Conservation (phyloP, 805 yeast species). For the Sugiyamaella mastotermitis region DNA sequence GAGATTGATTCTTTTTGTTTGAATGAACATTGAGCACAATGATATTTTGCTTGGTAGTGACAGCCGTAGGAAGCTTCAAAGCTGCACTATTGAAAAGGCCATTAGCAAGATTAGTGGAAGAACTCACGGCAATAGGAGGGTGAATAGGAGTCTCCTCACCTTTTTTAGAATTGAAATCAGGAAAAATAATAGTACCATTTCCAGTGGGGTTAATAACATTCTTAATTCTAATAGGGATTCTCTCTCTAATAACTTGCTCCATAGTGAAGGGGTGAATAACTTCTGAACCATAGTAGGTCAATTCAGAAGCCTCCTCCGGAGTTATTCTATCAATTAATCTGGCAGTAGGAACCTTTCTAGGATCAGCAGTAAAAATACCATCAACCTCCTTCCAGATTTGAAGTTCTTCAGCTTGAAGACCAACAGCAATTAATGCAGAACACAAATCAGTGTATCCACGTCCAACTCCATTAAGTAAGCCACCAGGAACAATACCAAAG, state of each 20-base stretch:
- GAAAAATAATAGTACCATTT: conserved; percentile 87
- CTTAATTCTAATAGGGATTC: conserved; percentile 93
- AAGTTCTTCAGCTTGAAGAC: conserved; percentile 82
- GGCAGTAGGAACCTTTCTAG: conserved; percentile 89
- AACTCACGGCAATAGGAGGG: conserved; percentile 74
- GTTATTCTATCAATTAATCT: conserved; percentile 81
- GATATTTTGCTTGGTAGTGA: conserved; percentile 88
- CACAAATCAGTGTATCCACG: conserved; percentile 97
- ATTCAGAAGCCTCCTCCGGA: conserved; percentile 97
- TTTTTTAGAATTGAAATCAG: conserved; percentile 76
- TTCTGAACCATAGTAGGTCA: conserved; percentile 95
- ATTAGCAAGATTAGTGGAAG: conserved; percentile 1
- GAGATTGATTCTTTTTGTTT: conserved; percentile 85
- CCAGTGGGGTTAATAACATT: conserved; percentile 95
- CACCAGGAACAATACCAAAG: conserved; percentile 95
- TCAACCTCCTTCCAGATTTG: conserved; percentile 99
- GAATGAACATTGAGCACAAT: conserved; percentile 91
- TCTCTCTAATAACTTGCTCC: conserved; percentile 97
- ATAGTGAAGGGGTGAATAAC: conserved; percentile 97
- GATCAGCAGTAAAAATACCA: conserved; percentile 98
- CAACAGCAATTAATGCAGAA: conserved; percentile 95
- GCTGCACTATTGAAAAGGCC: conserved; percentile 31
- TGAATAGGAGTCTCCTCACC: conserved; percentile 94
- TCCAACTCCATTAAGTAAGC: conserved; percentile 86
- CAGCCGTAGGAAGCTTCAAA: conserved; percentile 71